These are phyloP conservation scores for Fusarium sp. DNA, from an alignment of 2,329 filamentous ascomycete genomes.

Conservation along the genomic window DNA sequence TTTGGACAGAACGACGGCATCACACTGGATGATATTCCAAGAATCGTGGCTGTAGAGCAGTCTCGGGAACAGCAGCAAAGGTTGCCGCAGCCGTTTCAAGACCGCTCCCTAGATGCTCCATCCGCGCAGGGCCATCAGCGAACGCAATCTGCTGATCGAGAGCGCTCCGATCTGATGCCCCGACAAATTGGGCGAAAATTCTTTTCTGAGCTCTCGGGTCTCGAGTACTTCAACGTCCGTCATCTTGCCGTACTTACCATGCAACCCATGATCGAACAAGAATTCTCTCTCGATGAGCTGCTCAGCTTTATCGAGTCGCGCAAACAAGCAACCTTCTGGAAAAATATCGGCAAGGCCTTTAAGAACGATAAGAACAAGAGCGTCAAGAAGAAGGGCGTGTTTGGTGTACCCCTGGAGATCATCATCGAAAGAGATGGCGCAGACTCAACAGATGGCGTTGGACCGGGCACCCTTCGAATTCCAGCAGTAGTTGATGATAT, in stretches of 20 bases:
- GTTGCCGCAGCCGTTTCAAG: slow-evolving; percentile 36
- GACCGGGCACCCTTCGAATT: slow-evolving; percentile 88
- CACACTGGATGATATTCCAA: slow-evolving; percentile 94
- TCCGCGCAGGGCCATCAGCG: slow-evolving; percentile 73
- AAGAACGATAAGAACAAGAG: slow-evolving; percentile 83
- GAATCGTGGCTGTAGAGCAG: slow-evolving; percentile 95
- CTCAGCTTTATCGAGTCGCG: slow-evolving; percentile 92
- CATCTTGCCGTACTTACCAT: slow-evolving; percentile 95
- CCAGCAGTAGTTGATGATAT: slow-evolving; percentile 96
- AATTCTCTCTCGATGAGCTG: slow-evolving; percentile 94
- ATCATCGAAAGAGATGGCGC: slow-evolving; percentile 94
- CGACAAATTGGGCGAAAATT: slow-evolving; percentile 77
- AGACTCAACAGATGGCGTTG: slow-evolving; percentile 97
- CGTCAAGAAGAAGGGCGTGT: slow-evolving; percentile 92
- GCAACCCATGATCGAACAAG: slow-evolving; percentile 88
- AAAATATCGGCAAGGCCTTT: slow-evolving; percentile 96
- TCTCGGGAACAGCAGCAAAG: slow-evolving; percentile 90
- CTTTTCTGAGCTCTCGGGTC: slow-evolving; percentile 93
- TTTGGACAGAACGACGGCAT: slow-evolving; percentile 92
- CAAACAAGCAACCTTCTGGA: slow-evolving; percentile 93
- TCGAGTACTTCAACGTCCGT: slow-evolving; percentile 97
- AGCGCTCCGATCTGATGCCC: slow-evolving; percentile 65
- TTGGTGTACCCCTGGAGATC: slow-evolving; percentile 87
- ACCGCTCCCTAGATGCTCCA: slow-evolving; percentile 55
- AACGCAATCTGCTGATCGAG: slow-evolving; percentile 67